Evolutionary conservation across 129 eudicot genomes (phyloP), one percentile per base, ranked within the genome.

Genomic region (Oenanthe sinensis): DNA sequence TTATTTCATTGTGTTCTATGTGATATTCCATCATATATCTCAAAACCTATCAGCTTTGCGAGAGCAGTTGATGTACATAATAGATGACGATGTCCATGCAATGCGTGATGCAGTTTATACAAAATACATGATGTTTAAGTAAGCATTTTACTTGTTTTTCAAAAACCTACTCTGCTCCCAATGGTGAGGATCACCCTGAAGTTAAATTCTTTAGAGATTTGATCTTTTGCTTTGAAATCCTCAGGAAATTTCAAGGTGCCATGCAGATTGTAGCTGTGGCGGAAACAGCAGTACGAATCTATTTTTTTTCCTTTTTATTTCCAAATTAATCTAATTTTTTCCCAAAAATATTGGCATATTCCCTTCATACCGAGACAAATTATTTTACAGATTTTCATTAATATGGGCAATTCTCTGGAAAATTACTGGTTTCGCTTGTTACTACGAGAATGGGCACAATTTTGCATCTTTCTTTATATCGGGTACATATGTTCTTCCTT

Each of bases 191-290:
- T 24, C 68, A 24, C 26, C 24, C 43, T 65, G 30, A n/a, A 40
- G 36, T 26, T 11, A 72, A 60, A 2, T 30, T 72, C 10, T 44
- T 72, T 14, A 12, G 28, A 42, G 37, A 55, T 70, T 77, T 71
- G 46, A 52, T 75, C 36, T 65, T 62, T 75, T 78, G 8, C 33
- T 78, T 79, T 85, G 48, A 14, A 28, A 28, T 86, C 78, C 20
- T 52, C 91, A 96, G 99, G 91, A 96, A 92, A 88, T 96, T 96
- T 78, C 95, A 80, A 89, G 91, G 90, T 20, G 97, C 97, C 77
- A 90, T 96, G 97, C 90, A 96, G 54, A 84, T 96, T 49, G 85
- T 96, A 60, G 99, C 97, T 50, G 84, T 90, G 79, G 92, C 91
- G 46, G 99, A 96, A 89, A 83, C 87, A 40, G 92, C 91, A 71